phyloP scores from a whole-genome alignment of 441 rosid genomes.

The Corymbia citriodora region DNA sequence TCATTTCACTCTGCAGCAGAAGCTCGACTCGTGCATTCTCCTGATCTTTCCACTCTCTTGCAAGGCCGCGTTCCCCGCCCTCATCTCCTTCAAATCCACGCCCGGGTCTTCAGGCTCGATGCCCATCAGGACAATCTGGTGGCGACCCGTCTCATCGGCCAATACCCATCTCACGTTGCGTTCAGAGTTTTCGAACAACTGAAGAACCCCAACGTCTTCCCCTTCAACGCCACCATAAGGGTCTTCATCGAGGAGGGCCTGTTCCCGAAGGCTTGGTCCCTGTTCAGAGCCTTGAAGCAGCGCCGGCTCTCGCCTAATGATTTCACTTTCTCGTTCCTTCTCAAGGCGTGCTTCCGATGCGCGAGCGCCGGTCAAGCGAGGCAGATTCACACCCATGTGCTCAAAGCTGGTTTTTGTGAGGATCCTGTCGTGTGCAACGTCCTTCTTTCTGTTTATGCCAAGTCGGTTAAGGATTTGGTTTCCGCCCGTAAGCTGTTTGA shows the following conservation, averaged over 20 bases:
- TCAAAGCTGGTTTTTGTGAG: slow-evolving; percentile 20
- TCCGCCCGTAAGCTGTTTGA: slow-evolving; percentile 37
- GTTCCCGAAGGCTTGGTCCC: slow-evolving; percentile 3
- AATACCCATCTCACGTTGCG: slow-evolving; percentile 16
- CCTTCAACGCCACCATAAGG: slow-evolving; percentile 40
- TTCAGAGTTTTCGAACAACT: slow-evolving; percentile 22
- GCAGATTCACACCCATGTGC: slow-evolving; percentile 24
- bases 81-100: slow-evolving; percentile 17
- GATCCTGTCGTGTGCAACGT: slow-evolving; percentile 26
- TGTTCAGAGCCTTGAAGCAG: slow-evolving; percentile 21
- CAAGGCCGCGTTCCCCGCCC: neutral
- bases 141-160: slow-evolving; percentile 40
- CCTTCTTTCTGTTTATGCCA: slow-evolving; percentile 16
- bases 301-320: slow-evolving; percentile 24
- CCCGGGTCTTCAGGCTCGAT: slow-evolving; percentile 14
- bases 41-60: neutral
- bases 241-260: slow-evolving; percentile 20
- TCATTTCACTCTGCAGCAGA: neutral
- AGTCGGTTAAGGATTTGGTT: slow-evolving; percentile 11
- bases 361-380: slow-evolving; percentile 3
- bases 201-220: slow-evolving; percentile 33
- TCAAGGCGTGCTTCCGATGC: slow-evolving; percentile 27
- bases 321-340: slow-evolving; percentile 31
- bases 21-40: neutral
- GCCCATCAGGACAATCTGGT: slow-evolving; percentile 29